Conservation (phyloP, 2,329 filamentous ascomycete genomes). For the Metarhizium album region DNA sequence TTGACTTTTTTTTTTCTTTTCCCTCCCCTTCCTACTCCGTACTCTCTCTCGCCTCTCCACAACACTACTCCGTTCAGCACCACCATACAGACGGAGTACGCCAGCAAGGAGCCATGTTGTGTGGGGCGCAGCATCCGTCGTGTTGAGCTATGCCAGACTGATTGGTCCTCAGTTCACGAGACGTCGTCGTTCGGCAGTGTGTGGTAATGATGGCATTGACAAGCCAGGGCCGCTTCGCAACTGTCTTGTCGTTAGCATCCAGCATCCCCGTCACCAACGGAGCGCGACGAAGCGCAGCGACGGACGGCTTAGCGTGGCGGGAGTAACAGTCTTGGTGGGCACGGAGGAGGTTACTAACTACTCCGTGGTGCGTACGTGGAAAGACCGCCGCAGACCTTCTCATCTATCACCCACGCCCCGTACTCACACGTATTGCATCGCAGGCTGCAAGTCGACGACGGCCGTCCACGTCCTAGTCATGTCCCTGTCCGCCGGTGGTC, state of each 20-base stretch:
- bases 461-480: background rate
- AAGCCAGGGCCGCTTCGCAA: background rate
- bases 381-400: no score
- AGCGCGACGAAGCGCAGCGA: background rate
- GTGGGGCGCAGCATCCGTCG: conserved; percentile 19
- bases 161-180: conserved; percentile 18
- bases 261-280: background rate
- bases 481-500: background rate
- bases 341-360: no score
- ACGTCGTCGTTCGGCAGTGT: background rate
- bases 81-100: no score
- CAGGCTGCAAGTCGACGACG: background rate
- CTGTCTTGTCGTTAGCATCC: background rate
- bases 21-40: background rate
- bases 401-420: no score
- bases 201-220: background rate
- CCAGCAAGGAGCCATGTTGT: background rate
- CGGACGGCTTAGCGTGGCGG: background rate
- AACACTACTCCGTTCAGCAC: no score
- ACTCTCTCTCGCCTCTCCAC: conserved; percentile 1
- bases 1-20: conserved; percentile 6
- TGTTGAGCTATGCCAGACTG: conserved; percentile 19
- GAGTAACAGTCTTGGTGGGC: no score
- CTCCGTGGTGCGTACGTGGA: no score
- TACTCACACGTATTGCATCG: no score